Evolutionary conservation across 192 early-diverging fungal genomes (phyloP), one percentile per base, ranked within the genome.

Genomic region (Coemansia sp.): DNA sequence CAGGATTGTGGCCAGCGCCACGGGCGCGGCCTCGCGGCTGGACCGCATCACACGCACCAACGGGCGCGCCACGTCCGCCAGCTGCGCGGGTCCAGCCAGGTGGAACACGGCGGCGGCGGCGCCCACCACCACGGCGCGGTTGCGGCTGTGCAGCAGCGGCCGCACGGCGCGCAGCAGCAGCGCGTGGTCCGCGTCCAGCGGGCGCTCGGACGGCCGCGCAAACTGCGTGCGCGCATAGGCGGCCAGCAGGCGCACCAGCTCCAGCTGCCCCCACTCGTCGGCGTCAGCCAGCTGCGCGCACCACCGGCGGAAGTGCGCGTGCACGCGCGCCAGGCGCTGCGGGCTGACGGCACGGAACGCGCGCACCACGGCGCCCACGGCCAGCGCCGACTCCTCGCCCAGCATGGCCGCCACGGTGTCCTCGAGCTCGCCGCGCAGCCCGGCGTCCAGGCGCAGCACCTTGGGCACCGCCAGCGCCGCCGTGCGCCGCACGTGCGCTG

Each of bases 211-310:
- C 8, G 41, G 53, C 29, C 20, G 48, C 21, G 25, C 35, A 54
- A 76, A 80, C 59, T 80, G 79, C 34, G 68, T 64, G 78, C 83
- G 81, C 43, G 84, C 89, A 78, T 99, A 99, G 8, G 84, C 74
- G 25, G 84, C 50, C 45, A 99, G 64, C 21, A 95, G 58, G 29
- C 83, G 85, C 31, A 94, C 58, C 23, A 94, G 86, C 36, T 86
- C 87, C 26, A 94, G 81, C 67, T 98, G 95, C 10, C 88, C 91
- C 97, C 97, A 99, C 67, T 97, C 91, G 77, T 99, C 95, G 31
- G 89, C 82, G 25, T 95, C 94, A 11, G 82, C 65, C 20, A 99
- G 67, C 83, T 93, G 78, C 30, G 67, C 67, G 62, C 94, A 97
- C 50, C 94, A 78, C 34, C 95, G 90, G 39, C 90, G 82, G 70